Percentiles rank a stretch among this genome's conserved stretches.
Evolutionary conservation across 495 filamentous ascomycete species (phyloP).

Genomic region (Podospora didyma): DNA sequence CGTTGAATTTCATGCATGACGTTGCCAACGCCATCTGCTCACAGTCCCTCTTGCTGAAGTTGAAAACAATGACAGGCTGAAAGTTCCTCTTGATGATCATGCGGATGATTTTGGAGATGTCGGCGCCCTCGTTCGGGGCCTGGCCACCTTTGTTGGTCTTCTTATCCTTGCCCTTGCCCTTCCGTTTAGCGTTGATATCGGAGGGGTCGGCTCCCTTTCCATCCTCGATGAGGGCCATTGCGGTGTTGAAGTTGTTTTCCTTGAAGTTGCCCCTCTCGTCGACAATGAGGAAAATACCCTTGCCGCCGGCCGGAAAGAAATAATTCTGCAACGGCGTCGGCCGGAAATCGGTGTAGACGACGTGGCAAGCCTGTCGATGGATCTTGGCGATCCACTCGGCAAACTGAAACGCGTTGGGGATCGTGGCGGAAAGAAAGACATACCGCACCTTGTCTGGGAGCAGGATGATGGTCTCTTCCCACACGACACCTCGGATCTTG

Average conservation of each 20-base stretch:
- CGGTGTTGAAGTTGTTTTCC: slow-evolving; percentile 94
- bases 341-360: slow-evolving; percentile 97
- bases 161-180: slow-evolving; percentile 87
- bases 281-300: slow-evolving; percentile 91
- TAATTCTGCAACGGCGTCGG: slow-evolving; percentile 96
- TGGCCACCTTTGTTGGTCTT: slow-evolving; percentile 82
- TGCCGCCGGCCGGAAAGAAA: slow-evolving; percentile 90
- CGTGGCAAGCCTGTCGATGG: slow-evolving; percentile 93
- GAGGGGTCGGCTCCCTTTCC: slow-evolving; percentile 80
- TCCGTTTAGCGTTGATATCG: slow-evolving; percentile 71
- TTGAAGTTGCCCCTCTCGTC: slow-evolving; percentile 94
- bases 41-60: slow-evolving; percentile 96
- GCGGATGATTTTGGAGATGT: slow-evolving; percentile 94
- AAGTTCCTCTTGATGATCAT: slow-evolving; percentile 97
- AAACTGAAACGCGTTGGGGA: slow-evolving; percentile 98
- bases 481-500: slow-evolving; percentile 89
- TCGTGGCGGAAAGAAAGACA: slow-evolving; percentile 97
- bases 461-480: slow-evolving; percentile 98
- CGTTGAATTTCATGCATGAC: slow-evolving; percentile 88
- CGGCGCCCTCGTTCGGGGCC: slow-evolving; percentile 57
- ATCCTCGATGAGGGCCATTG: slow-evolving; percentile 84
- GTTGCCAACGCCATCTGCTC: slow-evolving; percentile 82
- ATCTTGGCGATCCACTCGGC: slow-evolving; percentile 98
- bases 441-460: slow-evolving; percentile 97
- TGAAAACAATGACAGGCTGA: slow-evolving; percentile 98